phyloP scores from a whole-genome alignment of 169 alveolate genomes.

The Eimeria sp. region DNA sequence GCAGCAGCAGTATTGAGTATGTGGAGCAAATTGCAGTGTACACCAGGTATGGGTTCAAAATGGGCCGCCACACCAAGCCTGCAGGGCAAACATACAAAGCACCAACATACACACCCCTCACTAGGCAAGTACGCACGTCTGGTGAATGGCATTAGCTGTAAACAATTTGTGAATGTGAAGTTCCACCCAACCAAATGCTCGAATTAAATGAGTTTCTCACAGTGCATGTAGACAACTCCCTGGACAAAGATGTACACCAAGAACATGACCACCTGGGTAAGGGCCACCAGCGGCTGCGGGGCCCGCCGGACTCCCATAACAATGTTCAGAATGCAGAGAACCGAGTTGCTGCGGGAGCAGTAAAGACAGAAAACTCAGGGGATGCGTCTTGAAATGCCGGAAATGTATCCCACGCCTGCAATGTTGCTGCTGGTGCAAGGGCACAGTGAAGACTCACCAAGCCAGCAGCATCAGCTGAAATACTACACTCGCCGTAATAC shows the following conservation, averaged over 20 bases:
- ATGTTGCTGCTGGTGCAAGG: not conserved
- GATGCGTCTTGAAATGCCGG: not conserved
- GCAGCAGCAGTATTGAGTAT: constrained; percentile 74
- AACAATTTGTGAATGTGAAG: not conserved
- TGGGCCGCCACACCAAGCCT: constrained; percentile 77
- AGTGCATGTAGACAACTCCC: constrained; percentile 66
- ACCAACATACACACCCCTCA: not conserved
- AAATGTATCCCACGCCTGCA: not conserved
- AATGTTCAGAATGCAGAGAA: constrained; percentile 59
- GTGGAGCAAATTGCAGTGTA: constrained; percentile 70
- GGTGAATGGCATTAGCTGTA: not conserved
- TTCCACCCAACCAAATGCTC: not conserved
- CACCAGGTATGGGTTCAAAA: constrained; percentile 60
- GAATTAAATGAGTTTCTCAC: not conserved
- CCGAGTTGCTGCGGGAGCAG: constrained; percentile 31
- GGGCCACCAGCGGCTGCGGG: constrained; percentile 38
- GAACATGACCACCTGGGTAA: constrained; percentile 49
- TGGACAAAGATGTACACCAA: constrained; percentile 68
- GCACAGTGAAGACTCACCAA: constrained; percentile 7
- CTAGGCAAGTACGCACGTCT: not conserved
- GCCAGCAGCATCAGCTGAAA: constrained; percentile 43
- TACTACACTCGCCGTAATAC: constrained; percentile 21
- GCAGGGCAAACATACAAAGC: not conserved
- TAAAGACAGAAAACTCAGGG: not conserved
- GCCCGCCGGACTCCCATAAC: constrained; percentile 71